Conservation (phyloP, 2,329 filamentous ascomycete genomes). For the Saccharata proteae region DNA sequence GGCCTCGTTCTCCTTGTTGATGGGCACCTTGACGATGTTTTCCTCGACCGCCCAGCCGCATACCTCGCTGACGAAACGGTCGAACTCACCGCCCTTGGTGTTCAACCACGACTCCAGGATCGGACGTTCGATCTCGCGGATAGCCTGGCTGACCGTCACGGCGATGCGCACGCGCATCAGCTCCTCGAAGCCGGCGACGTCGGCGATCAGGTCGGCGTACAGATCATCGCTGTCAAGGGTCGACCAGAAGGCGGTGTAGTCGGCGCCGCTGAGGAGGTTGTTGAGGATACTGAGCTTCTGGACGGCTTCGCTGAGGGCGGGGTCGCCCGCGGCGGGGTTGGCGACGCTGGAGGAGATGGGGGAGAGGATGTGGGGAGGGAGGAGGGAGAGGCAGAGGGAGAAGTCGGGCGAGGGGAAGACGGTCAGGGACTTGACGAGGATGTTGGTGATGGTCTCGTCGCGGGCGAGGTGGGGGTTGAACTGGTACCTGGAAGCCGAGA, state of each 20-base stretch:
- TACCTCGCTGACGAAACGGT: constrained; percentile 37
- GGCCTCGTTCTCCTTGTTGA: constrained; percentile 94
- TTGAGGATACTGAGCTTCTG: constrained; percentile 76
- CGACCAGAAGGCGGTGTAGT: constrained; percentile 88
- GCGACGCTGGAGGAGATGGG: constrained; percentile 38
- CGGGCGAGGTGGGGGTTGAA: constrained; percentile 98
- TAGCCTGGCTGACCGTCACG: constrained; percentile 74
- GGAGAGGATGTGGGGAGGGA: constrained; percentile 68
- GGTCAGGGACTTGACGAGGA: constrained; percentile 94
- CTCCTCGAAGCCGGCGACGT: constrained; percentile 92
- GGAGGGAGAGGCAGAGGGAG: constrained; percentile 83
- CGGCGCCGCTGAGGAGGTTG: constrained; percentile 75
- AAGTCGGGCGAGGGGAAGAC: constrained; percentile 96
- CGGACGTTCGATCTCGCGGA: constrained; percentile 52
- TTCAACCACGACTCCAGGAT: constrained; percentile 40
- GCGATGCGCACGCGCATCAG: constrained; percentile 83
- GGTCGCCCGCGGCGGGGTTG: constrained; percentile 48
- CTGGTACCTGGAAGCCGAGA: constrained; percentile 61
- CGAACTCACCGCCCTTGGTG: constrained; percentile 33
- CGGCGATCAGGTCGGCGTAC: constrained; percentile 88
- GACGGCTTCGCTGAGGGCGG: constrained; percentile 72
- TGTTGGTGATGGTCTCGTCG: constrained; percentile 96
- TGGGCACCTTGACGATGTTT: constrained; percentile 58
- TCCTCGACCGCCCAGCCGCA: constrained; percentile 76
- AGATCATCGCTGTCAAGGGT: constrained; percentile 88